phyloP scores from a whole-genome alignment of 495 filamentous ascomycete species.

The Recurvomyces mirabilis region DNA sequence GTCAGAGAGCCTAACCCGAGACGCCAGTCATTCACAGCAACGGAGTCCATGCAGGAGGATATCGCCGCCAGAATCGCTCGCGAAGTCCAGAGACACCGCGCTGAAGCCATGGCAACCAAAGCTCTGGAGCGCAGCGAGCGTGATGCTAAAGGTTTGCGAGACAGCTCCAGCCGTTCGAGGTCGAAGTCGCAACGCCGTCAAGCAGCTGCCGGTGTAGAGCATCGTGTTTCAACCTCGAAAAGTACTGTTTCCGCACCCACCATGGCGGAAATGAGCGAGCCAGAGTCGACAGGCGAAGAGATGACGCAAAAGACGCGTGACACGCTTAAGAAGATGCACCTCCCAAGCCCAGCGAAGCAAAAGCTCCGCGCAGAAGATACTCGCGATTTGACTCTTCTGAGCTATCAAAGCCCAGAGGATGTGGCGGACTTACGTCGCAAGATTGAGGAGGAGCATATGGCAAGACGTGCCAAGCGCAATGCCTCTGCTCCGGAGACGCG shows the following conservation, averaged over 20 bases:
- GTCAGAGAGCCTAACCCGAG: neutral
- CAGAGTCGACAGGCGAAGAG: conserved; percentile 25
- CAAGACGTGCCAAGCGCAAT: neutral
- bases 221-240: neutral
- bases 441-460: conserved; percentile 28
- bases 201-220: neutral
- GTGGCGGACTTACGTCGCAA: conserved; percentile 25
- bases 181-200: conserved; percentile 5
- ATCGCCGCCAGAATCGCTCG: conserved; percentile 4
- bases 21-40: neutral
- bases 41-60: neutral
- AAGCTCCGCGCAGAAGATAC: conserved; percentile 1
- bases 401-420: conserved; percentile 11
- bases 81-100: conserved; percentile 6
- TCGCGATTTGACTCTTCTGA: conserved; percentile 23
- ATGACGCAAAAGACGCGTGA: conserved; percentile 1
- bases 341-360: neutral
- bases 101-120: conserved; percentile 2
- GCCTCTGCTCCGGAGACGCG: neutral
- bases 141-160: no score
- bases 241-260: conserved; percentile 1
- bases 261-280: conserved; percentile 15
- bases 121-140: neutral
- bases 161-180: neutral
- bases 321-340: conserved; percentile 3